Evolutionary conservation across 768 basidiomycete genomes (phyloP), one percentile per base, ranked within the genome.

Genomic region (Lepiota venenata): DNA sequence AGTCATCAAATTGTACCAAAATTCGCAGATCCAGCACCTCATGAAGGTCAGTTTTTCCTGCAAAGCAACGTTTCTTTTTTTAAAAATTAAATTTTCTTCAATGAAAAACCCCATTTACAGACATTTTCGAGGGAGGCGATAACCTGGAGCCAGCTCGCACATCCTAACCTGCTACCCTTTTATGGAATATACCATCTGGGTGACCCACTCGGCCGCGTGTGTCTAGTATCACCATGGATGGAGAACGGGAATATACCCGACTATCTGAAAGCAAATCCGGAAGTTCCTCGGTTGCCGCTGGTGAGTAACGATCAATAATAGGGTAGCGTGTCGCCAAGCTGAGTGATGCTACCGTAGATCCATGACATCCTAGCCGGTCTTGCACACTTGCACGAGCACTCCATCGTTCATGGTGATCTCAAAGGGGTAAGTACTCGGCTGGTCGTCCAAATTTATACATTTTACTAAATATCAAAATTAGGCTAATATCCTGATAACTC

Each of bases 1-100:
- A 43, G 52, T 66, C 4, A 51, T 67, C 20, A 66, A 58, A 37
- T 48, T 65, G 27, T 69, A 65, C 25, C 54, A 63, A 53, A 54
- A 18, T 18, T 62, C 62, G 8, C 58, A 61, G 29, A 55, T 47
- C 29, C 43, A 56, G 11, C 48, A 56, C 14, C 49, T 63, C 20
- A 29, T 66, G 18, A 66, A 64, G 64, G 69, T 68, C 32, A 2
- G 32, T 32, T 32, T 2, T 32, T 3, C 10, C 10, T 32, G 8
- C 10, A 32, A 32, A 2, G 6, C 32, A 32, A 8, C 4, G 32
- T 9, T 9, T 3, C 32, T 7, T 32, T 7, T 32, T 32, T 9
- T 32, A 3, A 8, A 29, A 32, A 32, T 7, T 11, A 9, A 7
- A 32, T 11, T 32, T 32, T n/a, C n/a, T n/a, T n/a, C n/a, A n/a